Evolutionary conservation across 768 basidiomycete species (phyloP).

Genomic region (Tricholoma flavovirens): DNA sequence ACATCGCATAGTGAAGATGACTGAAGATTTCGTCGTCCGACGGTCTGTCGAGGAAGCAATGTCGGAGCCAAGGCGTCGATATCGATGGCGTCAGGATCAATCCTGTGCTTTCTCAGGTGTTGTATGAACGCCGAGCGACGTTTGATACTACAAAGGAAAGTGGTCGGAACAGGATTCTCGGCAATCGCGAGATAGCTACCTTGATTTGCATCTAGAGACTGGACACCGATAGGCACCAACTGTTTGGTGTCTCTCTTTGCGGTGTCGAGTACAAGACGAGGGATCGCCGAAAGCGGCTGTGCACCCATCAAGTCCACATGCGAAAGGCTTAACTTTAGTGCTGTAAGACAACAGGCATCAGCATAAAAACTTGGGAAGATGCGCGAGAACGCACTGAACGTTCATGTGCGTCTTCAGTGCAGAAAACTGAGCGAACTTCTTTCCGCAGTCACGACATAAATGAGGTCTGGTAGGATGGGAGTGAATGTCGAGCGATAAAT

Average conservation of each 20-base stretch:
- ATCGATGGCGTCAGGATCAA: conserved; percentile 24
- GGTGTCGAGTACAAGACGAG: conserved; percentile 62
- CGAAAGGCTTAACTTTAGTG: conserved; percentile 45
- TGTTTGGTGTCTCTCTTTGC: conserved; percentile 49
- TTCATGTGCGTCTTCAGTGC: conserved; percentile 62
- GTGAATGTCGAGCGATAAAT: background rate
- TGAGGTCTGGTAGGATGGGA: conserved; percentile 38
- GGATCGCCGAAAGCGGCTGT: conserved; percentile 56
- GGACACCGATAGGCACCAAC: conserved; percentile 42
- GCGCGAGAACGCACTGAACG: conserved; percentile 47
- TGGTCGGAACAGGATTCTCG: conserved; percentile 4
- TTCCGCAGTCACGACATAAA: conserved; percentile 45
- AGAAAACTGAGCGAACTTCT: conserved; percentile 52
- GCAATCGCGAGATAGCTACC: conserved; percentile 26
- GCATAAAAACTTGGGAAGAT: background rate
- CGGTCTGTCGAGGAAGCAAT: conserved; percentile 16
- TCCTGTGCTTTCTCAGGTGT: conserved; percentile 50
- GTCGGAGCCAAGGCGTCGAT: conserved; percentile 28
- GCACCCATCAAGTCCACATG: conserved; percentile 45
- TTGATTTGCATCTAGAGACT: conserved; percentile 38
- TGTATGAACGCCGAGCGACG: conserved; percentile 51
- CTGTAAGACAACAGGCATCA: conserved; percentile 22
- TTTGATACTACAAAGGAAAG: conserved; percentile 45
- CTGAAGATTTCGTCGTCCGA: conserved; percentile 8
- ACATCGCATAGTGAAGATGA: background rate